Base-by-base conservation (phyloP, 116 monocot species). In the Posidonia oceanica region DNA sequence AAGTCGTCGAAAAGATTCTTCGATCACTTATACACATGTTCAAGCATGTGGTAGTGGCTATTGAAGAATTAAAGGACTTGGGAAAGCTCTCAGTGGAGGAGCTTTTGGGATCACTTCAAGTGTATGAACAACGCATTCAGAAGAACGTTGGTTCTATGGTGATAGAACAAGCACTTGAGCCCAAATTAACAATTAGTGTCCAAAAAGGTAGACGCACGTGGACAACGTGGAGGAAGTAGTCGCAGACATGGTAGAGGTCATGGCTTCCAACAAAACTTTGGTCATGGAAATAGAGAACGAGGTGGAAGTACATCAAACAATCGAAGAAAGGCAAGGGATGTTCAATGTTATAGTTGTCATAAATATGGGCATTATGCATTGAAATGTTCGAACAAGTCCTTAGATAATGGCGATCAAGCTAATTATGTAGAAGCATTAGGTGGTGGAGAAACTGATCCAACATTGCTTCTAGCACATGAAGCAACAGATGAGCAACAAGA, bases 321-420 rank as follows among this genome's bases (percentile, higher is more conserved):
- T 29, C 1, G 29, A 29, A 29, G 29, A 29, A 29, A 29, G 29
- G 29, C 29, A 0, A 29, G 29, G 29, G 60, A 61, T 23, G 20
- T 71, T 20, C 5, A 61, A 40, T 61, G 23, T 21, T 70, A 70
- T 38, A 61, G 40, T 5, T 71, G 59, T 8, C 22, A 61, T 13
- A 48, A 61, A 15, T 60, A 41, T 42, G 71, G 71, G 59, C 71
- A 71, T 36, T 71, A 60, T 61, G 42, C 71, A 12, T 71, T 41
- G 13, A 4, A 61, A 22, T 60, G 71, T 15, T 44, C 44, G 29
- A 7, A 10, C 4, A 40, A 59, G 3, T 29, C 29, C 29, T 29
- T 1, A 29, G 29, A 41, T 14, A 17, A 38, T 7, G 8, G 36
- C n/a, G 60, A 71, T 7, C 44, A 71, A 71, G 39, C 22, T 15